Conservation (phyloP, 306 rosid species). For the Ormosia semicastrata region DNA sequence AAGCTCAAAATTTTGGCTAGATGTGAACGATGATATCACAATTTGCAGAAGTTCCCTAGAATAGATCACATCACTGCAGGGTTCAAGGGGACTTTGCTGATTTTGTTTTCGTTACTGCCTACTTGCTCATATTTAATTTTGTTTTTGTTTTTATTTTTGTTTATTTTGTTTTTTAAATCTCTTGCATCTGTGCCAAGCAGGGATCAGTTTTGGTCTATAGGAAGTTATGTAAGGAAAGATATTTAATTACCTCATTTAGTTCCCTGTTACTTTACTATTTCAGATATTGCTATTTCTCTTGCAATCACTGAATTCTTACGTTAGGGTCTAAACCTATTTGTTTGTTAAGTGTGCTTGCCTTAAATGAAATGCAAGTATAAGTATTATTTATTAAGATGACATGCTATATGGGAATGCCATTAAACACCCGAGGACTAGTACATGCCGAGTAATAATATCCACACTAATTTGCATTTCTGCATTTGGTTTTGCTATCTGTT, state of each 20-base stretch:
- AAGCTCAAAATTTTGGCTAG: slow-evolving; percentile 54
- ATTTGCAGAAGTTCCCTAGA: slow-evolving; percentile 35
- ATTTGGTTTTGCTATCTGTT: too few relatives aligned
- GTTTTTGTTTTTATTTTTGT: not conserved
- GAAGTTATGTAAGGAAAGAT: not conserved
- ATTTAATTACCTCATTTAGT: not conserved
- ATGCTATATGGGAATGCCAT: too few relatives aligned
- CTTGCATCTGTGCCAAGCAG: not conserved
- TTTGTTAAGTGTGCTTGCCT: not conserved
- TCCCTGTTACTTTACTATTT: not conserved
- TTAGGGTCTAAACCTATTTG: not conserved
- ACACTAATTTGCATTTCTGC: too few relatives aligned
- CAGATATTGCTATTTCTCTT: not conserved
- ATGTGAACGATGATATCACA: slow-evolving; percentile 27
- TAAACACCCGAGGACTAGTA: too few relatives aligned
- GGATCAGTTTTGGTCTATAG: slow-evolving; percentile 13
- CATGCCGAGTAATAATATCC: too few relatives aligned
- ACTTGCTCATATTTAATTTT: slow-evolving; percentile 27
- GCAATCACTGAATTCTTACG: not conserved
- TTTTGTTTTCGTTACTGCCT: slow-evolving; percentile 12
- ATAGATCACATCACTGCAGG: slow-evolving; percentile 5
- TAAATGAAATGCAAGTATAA: not conserved
- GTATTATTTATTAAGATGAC: too few relatives aligned
- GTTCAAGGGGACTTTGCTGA: slow-evolving; percentile 33
- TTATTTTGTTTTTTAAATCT: not conserved